Evolutionary conservation across 345 rosid genomes (phyloP), one percentile per base, ranked within the genome.

Genomic region (Conringia planisiliqua): DNA sequence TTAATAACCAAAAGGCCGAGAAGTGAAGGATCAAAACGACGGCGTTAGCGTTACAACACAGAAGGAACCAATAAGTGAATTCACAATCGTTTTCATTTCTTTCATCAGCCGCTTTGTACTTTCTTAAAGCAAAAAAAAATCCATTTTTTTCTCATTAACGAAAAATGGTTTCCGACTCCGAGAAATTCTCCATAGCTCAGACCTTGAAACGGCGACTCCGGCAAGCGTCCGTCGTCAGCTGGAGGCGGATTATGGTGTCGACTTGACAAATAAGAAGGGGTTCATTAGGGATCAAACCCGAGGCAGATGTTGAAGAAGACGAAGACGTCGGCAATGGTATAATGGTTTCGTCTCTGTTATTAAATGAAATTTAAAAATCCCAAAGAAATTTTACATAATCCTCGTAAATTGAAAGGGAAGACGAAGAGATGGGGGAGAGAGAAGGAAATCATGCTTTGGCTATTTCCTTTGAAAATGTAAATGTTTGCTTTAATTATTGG

Each of bases 201-300:
- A 93, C 97, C 90, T 90, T 0, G 80, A 90, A 29, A 90, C 83
- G 58, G 80, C 97, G 64, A 93, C 96, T 57, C 82, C 92, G 62
- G 88, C 88, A 22, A 84, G 85, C 65, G 83, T 90, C 10, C 87
- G 98, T 47, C 83, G 88, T 71, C 89, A 83, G 67, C 81, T 93
- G 20, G 96, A 90, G 84, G 73, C 76, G 38, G 86, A 84, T 74
- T 84, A 90, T 56, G 79, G 80, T 22, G 74, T 85, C 48, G 90
- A 90, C 80, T 86, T 93, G 68, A 85, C 88, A 12, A 87, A 85
- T 59, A 80, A 82, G 58, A 90, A 86, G 59, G 73, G 54, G 2
- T 90, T 89, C 69, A 52, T 93, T 39, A 85, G 88, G 32, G 89
- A 85, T 51, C 97, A 82, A 75, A 33, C 77, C 43, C 68, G 24